phyloP scores from a whole-genome alignment of 805 yeast genomes.

The Spathaspora arborariae region DNA sequence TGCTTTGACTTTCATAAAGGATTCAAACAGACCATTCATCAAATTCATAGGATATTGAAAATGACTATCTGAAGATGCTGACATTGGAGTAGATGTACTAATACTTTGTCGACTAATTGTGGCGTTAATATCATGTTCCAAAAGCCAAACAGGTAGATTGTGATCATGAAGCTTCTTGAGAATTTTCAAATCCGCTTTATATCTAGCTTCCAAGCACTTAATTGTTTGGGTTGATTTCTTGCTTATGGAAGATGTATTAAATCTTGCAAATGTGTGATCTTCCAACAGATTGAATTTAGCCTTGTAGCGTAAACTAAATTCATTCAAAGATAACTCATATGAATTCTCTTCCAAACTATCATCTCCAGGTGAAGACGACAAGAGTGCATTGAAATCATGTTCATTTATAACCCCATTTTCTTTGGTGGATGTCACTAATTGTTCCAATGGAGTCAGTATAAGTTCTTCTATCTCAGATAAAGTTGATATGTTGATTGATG shows the following conservation, averaged over 20 bases:
- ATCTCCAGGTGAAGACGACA: conserved; percentile 22
- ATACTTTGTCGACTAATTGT: conserved; percentile 3
- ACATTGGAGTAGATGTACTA: conserved; percentile 13
- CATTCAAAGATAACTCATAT: not conserved
- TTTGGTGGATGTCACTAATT: conserved; percentile 12
- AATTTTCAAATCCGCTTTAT: not conserved
- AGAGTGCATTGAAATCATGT: conserved; percentile 26
- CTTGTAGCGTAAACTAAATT: not conserved
- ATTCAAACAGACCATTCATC: conserved; percentile 20
- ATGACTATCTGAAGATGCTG: conserved; percentile 11
- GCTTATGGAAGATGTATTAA: conserved; percentile 1
- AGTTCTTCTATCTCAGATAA: conserved; percentile 21
- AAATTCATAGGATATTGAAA: conserved; percentile 12
- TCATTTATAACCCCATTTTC: conserved; percentile 26
- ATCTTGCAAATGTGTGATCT: conserved; percentile 8
- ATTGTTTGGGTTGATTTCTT: not conserved
- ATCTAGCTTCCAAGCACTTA: not conserved
- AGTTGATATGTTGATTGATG: not conserved
- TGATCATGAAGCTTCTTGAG: conserved; percentile 8
- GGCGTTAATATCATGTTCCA: conserved; percentile 16
- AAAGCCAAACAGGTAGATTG: conserved; percentile 17
- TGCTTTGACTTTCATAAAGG: conserved; percentile 21
- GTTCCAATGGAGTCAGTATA: conserved; percentile 26
- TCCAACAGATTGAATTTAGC: not conserved
- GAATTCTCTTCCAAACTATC: conserved; percentile 5